Conservation (phyloP, 2,329 filamentous ascomycete species). For the Akanthomyces lecanii region DNA sequence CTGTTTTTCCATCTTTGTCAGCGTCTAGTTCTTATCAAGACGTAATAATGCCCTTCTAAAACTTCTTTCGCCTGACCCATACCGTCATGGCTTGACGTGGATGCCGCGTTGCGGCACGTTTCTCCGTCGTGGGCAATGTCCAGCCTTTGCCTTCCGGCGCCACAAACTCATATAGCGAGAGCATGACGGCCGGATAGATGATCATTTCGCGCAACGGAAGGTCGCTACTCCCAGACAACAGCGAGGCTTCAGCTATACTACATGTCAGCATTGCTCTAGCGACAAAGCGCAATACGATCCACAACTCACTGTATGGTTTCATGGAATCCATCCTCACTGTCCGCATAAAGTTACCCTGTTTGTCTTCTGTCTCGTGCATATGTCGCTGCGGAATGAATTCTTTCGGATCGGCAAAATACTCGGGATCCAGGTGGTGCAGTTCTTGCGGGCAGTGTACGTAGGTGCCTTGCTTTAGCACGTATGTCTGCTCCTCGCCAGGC, state of each 20-base stretch:
- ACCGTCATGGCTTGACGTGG: conserved; percentile 28
- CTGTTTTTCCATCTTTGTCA: too few species aligned
- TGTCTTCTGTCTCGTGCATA: conserved; percentile 25
- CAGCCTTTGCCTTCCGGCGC: conserved; percentile 28
- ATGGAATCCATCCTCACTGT: conserved; percentile 27
- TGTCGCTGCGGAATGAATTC: conserved; percentile 35
- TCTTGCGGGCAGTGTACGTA: conserved; percentile 33
- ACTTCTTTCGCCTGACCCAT: conserved; percentile 30
- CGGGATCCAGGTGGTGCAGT: conserved; percentile 33
- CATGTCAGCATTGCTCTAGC: conserved; percentile 16
- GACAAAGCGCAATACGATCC: background rate
- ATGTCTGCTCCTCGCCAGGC: conserved; percentile 24
- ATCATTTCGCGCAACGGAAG: conserved; percentile 33
- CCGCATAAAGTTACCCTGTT: conserved; percentile 23
- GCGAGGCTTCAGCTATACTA: conserved; percentile 28
- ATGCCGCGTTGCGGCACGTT: conserved; percentile 26
- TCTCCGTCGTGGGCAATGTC: conserved; percentile 25
- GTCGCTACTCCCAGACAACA: conserved; percentile 31
- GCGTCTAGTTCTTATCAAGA: too few species aligned
- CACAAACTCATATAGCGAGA: conserved; percentile 35
- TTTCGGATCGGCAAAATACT: conserved; percentile 29
- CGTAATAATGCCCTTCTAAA: background rate
- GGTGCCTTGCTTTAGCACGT: conserved; percentile 31
- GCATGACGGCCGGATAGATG: conserved; percentile 31
- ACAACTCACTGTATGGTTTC: conserved; percentile 31